Evolutionary conservation across 2,329 filamentous ascomycete genomes (phyloP).

Genomic region (Fusarium tuaranense): DNA sequence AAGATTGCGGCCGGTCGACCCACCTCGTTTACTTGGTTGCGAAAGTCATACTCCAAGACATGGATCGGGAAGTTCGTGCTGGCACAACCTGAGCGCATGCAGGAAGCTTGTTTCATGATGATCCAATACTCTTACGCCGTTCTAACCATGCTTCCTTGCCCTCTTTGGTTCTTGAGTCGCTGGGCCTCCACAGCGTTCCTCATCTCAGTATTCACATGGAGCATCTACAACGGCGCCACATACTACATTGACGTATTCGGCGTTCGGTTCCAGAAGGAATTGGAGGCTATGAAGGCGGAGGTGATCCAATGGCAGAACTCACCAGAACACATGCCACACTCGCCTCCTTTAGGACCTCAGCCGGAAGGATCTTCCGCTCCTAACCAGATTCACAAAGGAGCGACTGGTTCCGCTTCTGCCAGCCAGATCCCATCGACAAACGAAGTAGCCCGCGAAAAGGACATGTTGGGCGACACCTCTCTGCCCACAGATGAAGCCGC

Average conservation of each 20-base stretch:
- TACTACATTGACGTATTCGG: slow-evolving; percentile 99
- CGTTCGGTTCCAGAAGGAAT: slow-evolving; percentile 94
- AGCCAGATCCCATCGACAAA: slow-evolving; percentile 27
- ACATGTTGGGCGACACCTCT: slow-evolving; percentile 22
- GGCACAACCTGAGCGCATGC: slow-evolving; percentile 77
- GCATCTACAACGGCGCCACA: slow-evolving; percentile 95
- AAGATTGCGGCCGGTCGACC: slow-evolving; percentile 96
- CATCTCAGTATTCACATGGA: slow-evolving; percentile 88
- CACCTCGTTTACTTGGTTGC: slow-evolving; percentile 97
- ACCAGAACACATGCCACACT: slow-evolving; percentile 59
- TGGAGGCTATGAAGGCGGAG: slow-evolving; percentile 89
- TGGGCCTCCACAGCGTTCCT: slow-evolving; percentile 84
- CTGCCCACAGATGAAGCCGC: slow-evolving; percentile 34
- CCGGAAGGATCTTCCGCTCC: slow-evolving; percentile 34
- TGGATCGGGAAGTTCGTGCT: slow-evolving; percentile 91
- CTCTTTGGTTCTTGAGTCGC: slow-evolving; percentile 92
- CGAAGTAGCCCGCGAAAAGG: slow-evolving; percentile 35
- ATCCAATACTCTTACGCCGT: slow-evolving; percentile 95
- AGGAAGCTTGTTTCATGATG: slow-evolving; percentile 93
- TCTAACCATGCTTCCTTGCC: slow-evolving; percentile 93
- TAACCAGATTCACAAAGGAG: slow-evolving; percentile 23
- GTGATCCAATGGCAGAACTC: slow-evolving; percentile 87
- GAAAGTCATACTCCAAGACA: slow-evolving; percentile 88
- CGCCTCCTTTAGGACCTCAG: slow-evolving; percentile 49
- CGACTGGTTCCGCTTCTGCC: slow-evolving; percentile 27